These are phyloP conservation scores for Coleophoma eucalyptorum DNA, from an alignment of 2,329 filamentous ascomycete species.

Conservation along the genomic window DNA sequence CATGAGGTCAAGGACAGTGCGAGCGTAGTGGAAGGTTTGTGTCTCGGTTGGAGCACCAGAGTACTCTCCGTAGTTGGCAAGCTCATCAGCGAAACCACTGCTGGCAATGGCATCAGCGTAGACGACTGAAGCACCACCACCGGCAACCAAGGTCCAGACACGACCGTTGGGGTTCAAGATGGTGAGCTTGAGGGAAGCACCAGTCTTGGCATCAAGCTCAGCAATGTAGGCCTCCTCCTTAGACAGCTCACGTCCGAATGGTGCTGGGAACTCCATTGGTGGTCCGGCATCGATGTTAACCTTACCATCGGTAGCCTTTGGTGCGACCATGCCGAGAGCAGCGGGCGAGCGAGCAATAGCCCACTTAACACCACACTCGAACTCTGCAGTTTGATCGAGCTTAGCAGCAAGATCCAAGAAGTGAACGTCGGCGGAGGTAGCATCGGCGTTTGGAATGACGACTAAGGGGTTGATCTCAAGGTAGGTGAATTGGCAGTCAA, in stretches of 20 bases:
- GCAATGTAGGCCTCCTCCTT: conserved; percentile 99
- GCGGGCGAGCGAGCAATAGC: conserved; percentile 88
- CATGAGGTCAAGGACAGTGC: conserved; percentile 96
- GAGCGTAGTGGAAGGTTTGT: conserved; percentile 98
- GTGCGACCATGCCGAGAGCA: conserved; percentile 76
- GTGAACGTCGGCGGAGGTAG: conserved; percentile 90
- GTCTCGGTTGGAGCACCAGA: conserved; percentile 98
- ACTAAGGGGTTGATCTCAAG: conserved; percentile 99
- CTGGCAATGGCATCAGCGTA: conserved; percentile 99
- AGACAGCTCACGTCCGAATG: conserved; percentile 95
- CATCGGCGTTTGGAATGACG: conserved; percentile 90
- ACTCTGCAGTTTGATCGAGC: conserved; percentile 98
- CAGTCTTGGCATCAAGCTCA: conserved; percentile 98
- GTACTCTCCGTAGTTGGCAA: conserved; percentile 99
- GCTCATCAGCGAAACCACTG: conserved; percentile 88
- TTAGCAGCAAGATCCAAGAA: conserved; percentile 99
- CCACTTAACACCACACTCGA: conserved; percentile 99
- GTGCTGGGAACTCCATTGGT: conserved; percentile 98
- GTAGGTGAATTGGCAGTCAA: conserved; percentile 99
- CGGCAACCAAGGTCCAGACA: conserved; percentile 97
- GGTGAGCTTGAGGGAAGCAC: conserved; percentile 97
- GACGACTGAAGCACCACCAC: conserved; percentile 98
- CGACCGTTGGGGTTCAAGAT: conserved; percentile 89
- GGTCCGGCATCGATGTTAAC: conserved; percentile 94
- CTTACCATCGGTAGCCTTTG: conserved; percentile 64